A percentile compares a stretch with the other conserved stretches of the same genome.
phyloP scores from a whole-genome alignment of 1,284 basidiomycete genomes.

The Marasmius sp. region DNA sequence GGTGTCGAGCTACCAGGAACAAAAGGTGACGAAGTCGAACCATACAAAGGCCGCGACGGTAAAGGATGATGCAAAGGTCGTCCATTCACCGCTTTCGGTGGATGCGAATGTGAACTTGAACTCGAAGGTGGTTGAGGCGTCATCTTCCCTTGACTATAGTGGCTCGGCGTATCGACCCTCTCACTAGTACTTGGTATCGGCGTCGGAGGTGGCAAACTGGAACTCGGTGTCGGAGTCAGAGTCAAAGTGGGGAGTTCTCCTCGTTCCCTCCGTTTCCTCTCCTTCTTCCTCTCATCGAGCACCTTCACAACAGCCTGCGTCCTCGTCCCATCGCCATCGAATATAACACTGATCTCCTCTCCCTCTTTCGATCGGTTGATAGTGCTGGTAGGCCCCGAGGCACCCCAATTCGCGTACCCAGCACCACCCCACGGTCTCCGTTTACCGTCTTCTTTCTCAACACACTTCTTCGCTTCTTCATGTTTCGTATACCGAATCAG shows the following conservation, averaged over 20 bases:
- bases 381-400: background rate
- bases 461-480: slow-evolving; percentile 65
- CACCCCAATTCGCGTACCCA: slow-evolving; percentile 23
- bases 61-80: slow-evolving; percentile 12
- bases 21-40: background rate
- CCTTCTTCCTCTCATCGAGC: slow-evolving; percentile 55
- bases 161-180: background rate
- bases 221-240: background rate
- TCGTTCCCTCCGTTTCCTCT: slow-evolving; percentile 31
- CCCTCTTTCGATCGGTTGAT: slow-evolving; percentile 28
- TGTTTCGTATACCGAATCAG: slow-evolving; percentile 68
- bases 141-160: background rate
- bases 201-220: background rate
- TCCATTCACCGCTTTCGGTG: background rate
- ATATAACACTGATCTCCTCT: slow-evolving; percentile 56
- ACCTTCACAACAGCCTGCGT: slow-evolving; percentile 61
- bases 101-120: background rate
- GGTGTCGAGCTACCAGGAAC: background rate
- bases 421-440: slow-evolving; percentile 33
- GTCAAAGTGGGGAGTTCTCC: background rate
- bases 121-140: background rate
- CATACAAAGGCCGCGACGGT: slow-evolving; percentile 9
- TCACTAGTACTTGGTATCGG: background rate
- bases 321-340: slow-evolving; percentile 61
- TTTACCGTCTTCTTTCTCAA: slow-evolving; percentile 59